Base-by-base conservation (phyloP, 225 moss, liverwort and hornwort genomes). In the Physcomitrium patens region DNA sequence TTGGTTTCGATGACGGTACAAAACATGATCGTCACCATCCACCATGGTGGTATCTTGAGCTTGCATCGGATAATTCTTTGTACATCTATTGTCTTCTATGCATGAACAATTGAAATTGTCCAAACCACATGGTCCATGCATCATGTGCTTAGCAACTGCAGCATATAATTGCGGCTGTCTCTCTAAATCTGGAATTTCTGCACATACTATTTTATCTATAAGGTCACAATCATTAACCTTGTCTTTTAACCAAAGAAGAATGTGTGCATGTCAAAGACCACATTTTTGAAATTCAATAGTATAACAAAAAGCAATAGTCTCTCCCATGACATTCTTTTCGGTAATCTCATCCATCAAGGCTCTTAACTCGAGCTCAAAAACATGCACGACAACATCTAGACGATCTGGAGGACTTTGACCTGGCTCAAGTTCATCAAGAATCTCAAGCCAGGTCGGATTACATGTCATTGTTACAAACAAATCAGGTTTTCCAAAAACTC, bases 361-460 rank as follows among this genome's bases (percentile, higher is more conserved):
- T 51, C 27, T 67, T 27, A 67, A 51, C 19, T 50, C 51, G 0
- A 67, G 67, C 67, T 67, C 67, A 52, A 67, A 67, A 27, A 67
- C 6, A 67, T 51, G 17, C 8, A 52, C 8, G 7, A 67, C 17
- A 26, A 52, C 9, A 50, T 67, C 17, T 27, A 16, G 50, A 16
- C 26, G 11, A 66, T 49, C 15, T 15, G 1, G 16, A 26, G 27
- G 24, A 67, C 48, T 24, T 47, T 67, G 8, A 24, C 2, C 16
- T 67, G 24, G 50, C 50, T 67, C 67, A 67, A 67, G 48, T 7
- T 50, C 49, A 48, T 24, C 1, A 24, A 24, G 24, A 24, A 24
- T 24, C 24, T 24, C 24, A 24, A 1, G 24, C 24, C 24, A 24
- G 24, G 24, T 24, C 1, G 24, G 1, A 24, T 24, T 24, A 24